Percentiles rank a stretch among this genome's conserved stretches.
phyloP scores from a whole-genome alignment of 2,329 filamentous ascomycete species.

The Catunica adiposa region DNA sequence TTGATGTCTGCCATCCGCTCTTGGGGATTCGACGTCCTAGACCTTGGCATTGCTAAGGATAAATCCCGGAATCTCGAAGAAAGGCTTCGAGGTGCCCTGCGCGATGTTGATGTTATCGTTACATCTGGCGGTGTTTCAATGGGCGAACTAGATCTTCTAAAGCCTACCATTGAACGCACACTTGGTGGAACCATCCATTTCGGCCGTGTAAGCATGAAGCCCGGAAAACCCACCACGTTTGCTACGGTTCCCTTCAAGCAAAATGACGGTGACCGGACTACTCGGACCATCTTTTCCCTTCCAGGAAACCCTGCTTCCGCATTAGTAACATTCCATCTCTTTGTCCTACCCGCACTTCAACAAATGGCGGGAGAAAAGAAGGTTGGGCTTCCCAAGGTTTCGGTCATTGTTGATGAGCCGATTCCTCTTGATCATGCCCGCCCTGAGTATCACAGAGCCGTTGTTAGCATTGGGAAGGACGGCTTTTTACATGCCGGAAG shows the following conservation, averaged over 20 bases:
- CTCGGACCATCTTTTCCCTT: conserved; percentile 69
- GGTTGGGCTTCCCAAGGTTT: conserved; percentile 53
- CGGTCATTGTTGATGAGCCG: conserved; percentile 54
- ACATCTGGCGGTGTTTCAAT: conserved; percentile 93
- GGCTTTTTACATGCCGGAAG: conserved; percentile 58
- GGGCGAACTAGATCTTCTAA: conserved; percentile 92
- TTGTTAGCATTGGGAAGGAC: conserved; percentile 48
- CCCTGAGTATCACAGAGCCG: conserved; percentile 78
- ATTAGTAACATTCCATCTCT: conserved; percentile 83
- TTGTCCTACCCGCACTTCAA: conserved; percentile 77
- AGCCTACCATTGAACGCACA: conserved; percentile 81
- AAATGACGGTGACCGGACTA: conserved; percentile 32
- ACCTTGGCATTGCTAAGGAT: conserved; percentile 73
- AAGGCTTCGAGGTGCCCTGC: conserved; percentile 57
- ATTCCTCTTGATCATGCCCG: conserved; percentile 58
- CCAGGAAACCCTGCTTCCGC: conserved; percentile 91
- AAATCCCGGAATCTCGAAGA: conserved; percentile 58
- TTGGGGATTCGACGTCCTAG: conserved; percentile 62
- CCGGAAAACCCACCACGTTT: conserved; percentile 93
- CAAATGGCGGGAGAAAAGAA: conserved; percentile 53
- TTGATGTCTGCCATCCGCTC: conserved; percentile 61
- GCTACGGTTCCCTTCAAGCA: conserved; percentile 59
- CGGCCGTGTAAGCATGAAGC: conserved; percentile 92
- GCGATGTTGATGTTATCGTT: conserved; percentile 63
- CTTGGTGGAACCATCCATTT: conserved; percentile 92